phyloP scores from a whole-genome alignment of 2,329 filamentous ascomycete genomes.

The Beauveria sp. region DNA sequence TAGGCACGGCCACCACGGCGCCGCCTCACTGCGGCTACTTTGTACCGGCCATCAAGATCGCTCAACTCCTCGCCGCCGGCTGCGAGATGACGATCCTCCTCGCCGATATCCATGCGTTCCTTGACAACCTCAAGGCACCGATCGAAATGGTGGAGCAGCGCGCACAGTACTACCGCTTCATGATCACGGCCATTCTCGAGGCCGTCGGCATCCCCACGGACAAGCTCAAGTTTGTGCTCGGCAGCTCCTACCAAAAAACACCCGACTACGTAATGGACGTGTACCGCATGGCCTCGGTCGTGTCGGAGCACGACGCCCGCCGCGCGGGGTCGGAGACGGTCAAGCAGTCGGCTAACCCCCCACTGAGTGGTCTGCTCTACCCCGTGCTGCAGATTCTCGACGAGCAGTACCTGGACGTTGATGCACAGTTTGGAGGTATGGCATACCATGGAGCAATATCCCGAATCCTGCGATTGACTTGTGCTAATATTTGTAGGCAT shows the following conservation, averaged over 20 bases:
- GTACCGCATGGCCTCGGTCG: constrained; percentile 63
- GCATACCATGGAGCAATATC: not conserved
- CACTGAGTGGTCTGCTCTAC: constrained; percentile 45
- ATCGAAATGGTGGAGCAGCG: constrained; percentile 79
- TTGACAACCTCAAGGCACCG: constrained; percentile 79
- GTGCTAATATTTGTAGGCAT: constrained; percentile 27
- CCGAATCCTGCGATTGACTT: not conserved
- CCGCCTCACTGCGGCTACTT: constrained; percentile 86
- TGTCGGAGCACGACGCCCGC: constrained; percentile 74
- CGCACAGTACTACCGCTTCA: constrained; percentile 73
- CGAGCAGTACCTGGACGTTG: constrained; percentile 80
- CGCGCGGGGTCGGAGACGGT: constrained; percentile 91
- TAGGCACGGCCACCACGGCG: constrained; percentile 75
- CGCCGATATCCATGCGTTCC: constrained; percentile 67
- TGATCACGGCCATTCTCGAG: constrained; percentile 67
- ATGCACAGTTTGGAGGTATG: constrained; percentile 74
- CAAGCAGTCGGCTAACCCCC: constrained; percentile 76
- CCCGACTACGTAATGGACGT: constrained; percentile 80
- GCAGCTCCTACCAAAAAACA: constrained; percentile 71
- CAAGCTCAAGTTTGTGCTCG: constrained; percentile 75
- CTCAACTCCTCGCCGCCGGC: constrained; percentile 75
- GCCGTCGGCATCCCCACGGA: constrained; percentile 73
- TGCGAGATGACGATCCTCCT: constrained; percentile 77
- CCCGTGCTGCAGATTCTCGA: constrained; percentile 72
- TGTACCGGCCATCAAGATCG: constrained; percentile 81